Evolutionary conservation across 176 grass and related monocot genomes (phyloP).

Genomic region (Luzula sylvatica): DNA sequence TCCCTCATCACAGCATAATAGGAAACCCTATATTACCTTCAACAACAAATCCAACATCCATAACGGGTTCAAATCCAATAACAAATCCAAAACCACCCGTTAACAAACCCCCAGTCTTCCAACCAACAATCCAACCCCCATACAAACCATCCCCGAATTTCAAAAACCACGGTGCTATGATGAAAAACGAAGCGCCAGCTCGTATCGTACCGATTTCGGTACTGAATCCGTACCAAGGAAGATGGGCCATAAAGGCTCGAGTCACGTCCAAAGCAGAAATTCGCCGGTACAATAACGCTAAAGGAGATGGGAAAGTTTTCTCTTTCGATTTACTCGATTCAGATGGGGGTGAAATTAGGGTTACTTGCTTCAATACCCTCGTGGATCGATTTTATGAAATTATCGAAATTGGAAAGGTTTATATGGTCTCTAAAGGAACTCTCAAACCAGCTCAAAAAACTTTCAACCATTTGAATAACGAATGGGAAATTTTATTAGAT

Average conservation of each 20-base stretch:
- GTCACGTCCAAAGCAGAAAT: slow-evolving; percentile 85
- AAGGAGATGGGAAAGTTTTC: slow-evolving; percentile 94
- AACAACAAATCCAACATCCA: slow-evolving; percentile 34
- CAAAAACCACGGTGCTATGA: slow-evolving; percentile 66
- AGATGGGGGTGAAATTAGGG: slow-evolving; percentile 81
- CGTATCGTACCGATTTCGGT: slow-evolving; percentile 66
- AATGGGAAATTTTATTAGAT: slow-evolving; percentile 95
- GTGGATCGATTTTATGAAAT: slow-evolving; percentile 79
- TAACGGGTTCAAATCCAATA: slow-evolving; percentile 22
- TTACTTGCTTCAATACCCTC: slow-evolving; percentile 66
- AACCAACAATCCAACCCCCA: slow-evolving; percentile 48
- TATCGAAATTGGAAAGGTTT: slow-evolving; percentile 88
- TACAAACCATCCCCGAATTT: slow-evolving; percentile 71
- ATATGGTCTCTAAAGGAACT: slow-evolving; percentile 75
- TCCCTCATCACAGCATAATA: slow-evolving; percentile 42
- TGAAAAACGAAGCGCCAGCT: slow-evolving; percentile 87
- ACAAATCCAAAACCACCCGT: slow-evolving; percentile 22
- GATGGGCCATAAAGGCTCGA: slow-evolving; percentile 89
- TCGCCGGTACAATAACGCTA: slow-evolving; percentile 83
- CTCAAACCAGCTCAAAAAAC: slow-evolving; percentile 73
- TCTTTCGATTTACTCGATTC: slow-evolving; percentile 92
- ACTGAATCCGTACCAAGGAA: slow-evolving; percentile 89
- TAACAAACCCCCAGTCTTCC: slow-evolving; percentile 31
- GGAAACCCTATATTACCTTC: slow-evolving; percentile 32
- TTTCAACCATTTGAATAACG: slow-evolving; percentile 84